Percentiles rank a stretch among this genome's conserved stretches.
Evolutionary conservation across 768 basidiomycete genomes (phyloP).

Genomic region (Mycena galopus): DNA sequence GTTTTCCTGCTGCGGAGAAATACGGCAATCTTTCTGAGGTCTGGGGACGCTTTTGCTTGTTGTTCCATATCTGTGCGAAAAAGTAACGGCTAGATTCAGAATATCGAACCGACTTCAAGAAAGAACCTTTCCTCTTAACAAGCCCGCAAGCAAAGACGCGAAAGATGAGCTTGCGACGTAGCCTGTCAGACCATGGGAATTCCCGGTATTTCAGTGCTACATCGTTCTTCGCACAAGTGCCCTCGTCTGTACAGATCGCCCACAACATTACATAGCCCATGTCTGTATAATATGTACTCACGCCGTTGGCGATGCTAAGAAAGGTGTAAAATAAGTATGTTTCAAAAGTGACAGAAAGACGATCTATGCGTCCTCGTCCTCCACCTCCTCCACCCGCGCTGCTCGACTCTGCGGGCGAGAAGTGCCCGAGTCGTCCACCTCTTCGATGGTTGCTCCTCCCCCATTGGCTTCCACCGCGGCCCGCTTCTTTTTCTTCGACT

Average conservation of each 20-base stretch:
- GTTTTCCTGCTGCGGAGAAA: conserved; percentile 89
- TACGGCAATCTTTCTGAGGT: conserved; percentile 85
- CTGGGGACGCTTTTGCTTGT: conserved; percentile 83
- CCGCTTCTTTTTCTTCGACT: conserved; percentile 59
- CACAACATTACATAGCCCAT: conserved; percentile 12
- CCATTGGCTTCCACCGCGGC: conserved; percentile 41
- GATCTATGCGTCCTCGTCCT: conserved; percentile 54
- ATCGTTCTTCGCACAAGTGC: no score
- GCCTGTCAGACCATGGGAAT: no score
- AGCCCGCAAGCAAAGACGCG: no score
- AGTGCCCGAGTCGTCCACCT: conserved; percentile 58
- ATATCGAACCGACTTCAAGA: no score
- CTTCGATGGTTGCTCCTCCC: conserved; percentile 58
- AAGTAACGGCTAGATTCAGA: no score
- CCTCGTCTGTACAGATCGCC: no score
- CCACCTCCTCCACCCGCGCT: conserved; percentile 63
- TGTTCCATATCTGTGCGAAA: conserved; percentile 68
- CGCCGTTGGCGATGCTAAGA: neutral
- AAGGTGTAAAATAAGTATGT: conserved; percentile 20
- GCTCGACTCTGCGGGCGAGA: conserved; percentile 58
- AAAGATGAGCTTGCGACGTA: no score
- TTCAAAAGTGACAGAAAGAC: conserved; percentile 47
- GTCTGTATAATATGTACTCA: conserved; percentile 25
- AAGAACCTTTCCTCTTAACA: no score
- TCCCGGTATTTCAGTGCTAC: no score